Base-by-base conservation (phyloP, 306 rosid genomes). In the Vicia villosa region DNA sequence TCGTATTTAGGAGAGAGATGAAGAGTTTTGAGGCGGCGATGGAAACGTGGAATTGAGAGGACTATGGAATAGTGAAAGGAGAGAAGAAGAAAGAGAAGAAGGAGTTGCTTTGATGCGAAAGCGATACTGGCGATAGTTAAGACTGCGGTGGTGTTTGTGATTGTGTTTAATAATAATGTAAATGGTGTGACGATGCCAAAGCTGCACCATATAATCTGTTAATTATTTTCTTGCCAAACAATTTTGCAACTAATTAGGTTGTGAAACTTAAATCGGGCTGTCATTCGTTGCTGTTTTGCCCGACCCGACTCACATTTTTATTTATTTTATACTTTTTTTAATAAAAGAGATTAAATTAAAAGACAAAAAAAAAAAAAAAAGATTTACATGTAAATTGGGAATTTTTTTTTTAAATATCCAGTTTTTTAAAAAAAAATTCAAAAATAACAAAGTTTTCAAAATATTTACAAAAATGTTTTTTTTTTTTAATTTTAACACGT, bases 181-280 rank as follows among this genome's bases (percentile, higher is more conserved):
- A 72, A 28, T 57, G 22, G n/a, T 6, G 63, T 55, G 85, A 74
- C 69, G 81, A 80, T 9, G 80, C 45, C 80, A 21, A 84, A 80
- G 51, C 83, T 63, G 60, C 41, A 79, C 86, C 87, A 75, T 76
- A 49, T 41, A 22, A 63, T 73, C 6, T 1, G 21, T 47, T 41
- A 11, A 41, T 30, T 26, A 73, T 51, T 38, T 73, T 56, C 16
- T 54, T 54, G 38, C 3, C 3, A 9, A 21, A 22, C 41, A 22
- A 22, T n/a, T 67, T 47, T 6, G 38, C 17, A 51, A 10, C 5
- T 56, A 56, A 51, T 68, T 49, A 46, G 59, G 60, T 26, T 13
- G 32, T 19, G 12, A 47, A 41, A 24, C 61, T n/a, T n/a, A n/a
- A n/a, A n/a, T n/a, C n/a, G n/a, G n/a, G n/a, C n/a, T n/a, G n/a